Base-by-base conservation (phyloP, 352 stramenopile genomes). In the Aphanomyces astaci region DNA sequence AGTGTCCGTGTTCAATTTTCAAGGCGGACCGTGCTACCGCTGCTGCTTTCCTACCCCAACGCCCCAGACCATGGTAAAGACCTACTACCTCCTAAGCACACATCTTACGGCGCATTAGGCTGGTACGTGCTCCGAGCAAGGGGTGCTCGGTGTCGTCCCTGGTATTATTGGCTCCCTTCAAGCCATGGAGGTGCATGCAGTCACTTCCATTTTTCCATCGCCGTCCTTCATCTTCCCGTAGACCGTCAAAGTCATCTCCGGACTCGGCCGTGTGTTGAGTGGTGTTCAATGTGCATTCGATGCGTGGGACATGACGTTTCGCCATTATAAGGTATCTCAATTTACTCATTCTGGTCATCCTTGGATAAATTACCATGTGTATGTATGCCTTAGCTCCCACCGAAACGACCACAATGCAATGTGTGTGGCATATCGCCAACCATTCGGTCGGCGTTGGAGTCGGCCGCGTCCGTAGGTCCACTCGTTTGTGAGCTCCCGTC, bases 111-210 rank as follows among this genome's bases (percentile, higher is more conserved):
- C 22, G n/a, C 7, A 43, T 15, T 45, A 68, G 62, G 49, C 62
- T 9, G 64, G 86, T 59, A 96, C 81, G 63, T 99, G 97, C 66
- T 88, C 79, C 17, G 95, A 99, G 51, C 98, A 98, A 67, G 96
- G 97, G 43, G 96, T 99, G 1, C 59, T 99, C 15, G 97, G 97
- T 39, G 88, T 97, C 40, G 95, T 98, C 0, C 93, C 95, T 17
- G 93, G 94, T 11, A 80, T 98, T 3, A 96, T 98, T 68, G 95
- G 95, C 7, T 95, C 92, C 51, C 70, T 99, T 7, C 93, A 98
- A 63, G 92, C 96, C 7, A 81, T 98, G 33, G 94, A 98, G 76
- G 64, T 71, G 32, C n/a, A 11, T 15, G 19, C 31, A n/a, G n/a
- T n/a, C n/a, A 27, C 54, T 13, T 32, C 15, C 13, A 2, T 5